These are phyloP conservation scores for Olyra latifolia DNA, from an alignment of 176 grass and related monocot genomes.

Conservation along the genomic window DNA sequence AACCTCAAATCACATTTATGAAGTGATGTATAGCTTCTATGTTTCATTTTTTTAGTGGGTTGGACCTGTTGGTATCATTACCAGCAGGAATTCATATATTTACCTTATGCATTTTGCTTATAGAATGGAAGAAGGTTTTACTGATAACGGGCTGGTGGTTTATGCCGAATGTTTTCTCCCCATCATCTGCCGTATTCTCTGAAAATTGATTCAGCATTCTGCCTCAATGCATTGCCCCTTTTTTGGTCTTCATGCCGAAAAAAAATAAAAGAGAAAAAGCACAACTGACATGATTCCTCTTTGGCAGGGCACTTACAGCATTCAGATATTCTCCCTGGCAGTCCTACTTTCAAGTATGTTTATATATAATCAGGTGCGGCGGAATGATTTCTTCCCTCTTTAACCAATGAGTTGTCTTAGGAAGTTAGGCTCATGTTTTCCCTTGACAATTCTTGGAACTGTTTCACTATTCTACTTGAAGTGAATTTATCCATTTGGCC, in stretches of 20 bases:
- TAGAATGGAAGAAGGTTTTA: neutral
- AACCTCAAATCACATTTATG: neutral
- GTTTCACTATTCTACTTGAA: neutral
- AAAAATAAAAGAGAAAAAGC: neutral
- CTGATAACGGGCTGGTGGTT: neutral
- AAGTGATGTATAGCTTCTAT: neutral
- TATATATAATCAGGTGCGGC: constrained; percentile 69
- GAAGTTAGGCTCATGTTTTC: neutral
- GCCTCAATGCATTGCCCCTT: neutral
- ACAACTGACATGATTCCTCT: neutral
- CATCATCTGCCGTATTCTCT: neutral
- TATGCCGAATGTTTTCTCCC: neutral
- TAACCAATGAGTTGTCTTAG: neutral
- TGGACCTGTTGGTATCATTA: neutral
- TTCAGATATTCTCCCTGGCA: constrained; percentile 72
- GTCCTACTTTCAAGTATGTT: constrained; percentile 73
- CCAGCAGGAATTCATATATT: neutral
- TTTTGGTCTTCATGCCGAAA: neutral
- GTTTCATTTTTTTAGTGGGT: neutral
- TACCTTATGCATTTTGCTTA: neutral
- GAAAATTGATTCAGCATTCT: neutral
- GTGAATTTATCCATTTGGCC: neutral
- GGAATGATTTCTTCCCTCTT: neutral
- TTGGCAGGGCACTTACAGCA: constrained; percentile 74
- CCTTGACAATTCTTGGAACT: neutral